Base-by-base conservation (phyloP, 257 asterid genomes). In the Sherardia arvensis region DNA sequence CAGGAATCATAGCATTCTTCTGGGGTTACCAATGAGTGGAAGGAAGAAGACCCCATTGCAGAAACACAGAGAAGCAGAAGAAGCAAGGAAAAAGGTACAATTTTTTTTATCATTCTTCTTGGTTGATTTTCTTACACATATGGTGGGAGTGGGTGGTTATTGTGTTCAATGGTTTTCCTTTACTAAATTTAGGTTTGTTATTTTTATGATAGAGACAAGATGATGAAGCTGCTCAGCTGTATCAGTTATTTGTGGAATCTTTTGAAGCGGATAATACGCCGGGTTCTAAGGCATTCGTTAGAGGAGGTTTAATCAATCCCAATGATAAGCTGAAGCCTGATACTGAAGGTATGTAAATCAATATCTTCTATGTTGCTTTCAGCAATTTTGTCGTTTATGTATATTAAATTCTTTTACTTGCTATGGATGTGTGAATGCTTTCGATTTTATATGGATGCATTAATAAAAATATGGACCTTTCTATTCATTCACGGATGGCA, bases 401-500 rank as follows among this genome's bases (percentile, higher is more conserved):
- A 40, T 59, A 25, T 36, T 51, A 17, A 20, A 17, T 23, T 59
- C 51, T 61, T 73, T 70, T 72, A 62, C 64, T 70, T 71, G 59
- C 78, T 68, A 72, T 80, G 85, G 83, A 78, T 83, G 77, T 69
- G 78, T 77, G 79, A 78, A 79, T 87, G 80, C 82, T 79, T 72
- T 79, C 76, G 70, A 80, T 70, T 68, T 80, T 66, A 82, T 77
- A 83, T 78, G 95, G 85, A 82, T 76, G 66, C 84, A 70, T 88
- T 86, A 79, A 82, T 89, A 92, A 92, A 89, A 83, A 83, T 75
- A 85, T 84, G 96, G 91, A 80, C 92, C 92, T 92, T 85, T 84
- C 84, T 83, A 85, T 86, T 85, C 96, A 87, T 89, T 85, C 96
- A 77, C 95, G 96, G 95, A 92, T 92, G 97, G 93, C 97, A 87